These are phyloP conservation scores for Dioscorea alata DNA, from an alignment of 106 monocot genomes.

Conservation along the genomic window DNA sequence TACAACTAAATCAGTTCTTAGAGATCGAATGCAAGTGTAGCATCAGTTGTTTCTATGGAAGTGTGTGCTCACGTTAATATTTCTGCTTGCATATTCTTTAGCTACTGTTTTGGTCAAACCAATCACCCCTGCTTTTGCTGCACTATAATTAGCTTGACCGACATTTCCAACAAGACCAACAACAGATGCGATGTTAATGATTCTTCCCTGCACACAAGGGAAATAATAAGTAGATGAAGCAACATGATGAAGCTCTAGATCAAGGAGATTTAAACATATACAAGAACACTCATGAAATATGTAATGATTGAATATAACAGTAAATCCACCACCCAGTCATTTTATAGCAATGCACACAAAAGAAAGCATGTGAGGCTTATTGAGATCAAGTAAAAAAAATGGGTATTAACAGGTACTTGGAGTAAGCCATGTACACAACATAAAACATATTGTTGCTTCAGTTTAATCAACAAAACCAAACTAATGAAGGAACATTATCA, in stretches of 20 bases:
- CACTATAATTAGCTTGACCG: conserved; percentile 93
- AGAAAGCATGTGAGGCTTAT: too few relatives aligned
- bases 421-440: too few relatives aligned
- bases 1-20: not conserved
- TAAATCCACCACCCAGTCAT: too few relatives aligned
- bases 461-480: too few relatives aligned
- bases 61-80: conserved; percentile 56
- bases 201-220: conserved; percentile 57
- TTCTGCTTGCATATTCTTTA: conserved; percentile 84
- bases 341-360: too few relatives aligned
- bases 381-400: too few relatives aligned
- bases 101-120: conserved; percentile 80
- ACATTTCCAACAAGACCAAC: conserved; percentile 74
- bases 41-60: not conserved
- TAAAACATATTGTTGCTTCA: too few relatives aligned
- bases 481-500: too few relatives aligned
- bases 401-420: too few relatives aligned
- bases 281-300: too few relatives aligned
- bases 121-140: conserved; percentile 91
- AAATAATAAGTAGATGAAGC: not conserved
- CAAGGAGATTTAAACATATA: too few relatives aligned
- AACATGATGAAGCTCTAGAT: not conserved
- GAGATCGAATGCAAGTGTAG: not conserved
- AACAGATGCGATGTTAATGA: conserved; percentile 83
- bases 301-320: too few relatives aligned